Evolutionary conservation across 1,284 basidiomycete genomes (phyloP), one percentile per base, ranked within the genome.

Genomic region (Xerocomus nothofagi): DNA sequence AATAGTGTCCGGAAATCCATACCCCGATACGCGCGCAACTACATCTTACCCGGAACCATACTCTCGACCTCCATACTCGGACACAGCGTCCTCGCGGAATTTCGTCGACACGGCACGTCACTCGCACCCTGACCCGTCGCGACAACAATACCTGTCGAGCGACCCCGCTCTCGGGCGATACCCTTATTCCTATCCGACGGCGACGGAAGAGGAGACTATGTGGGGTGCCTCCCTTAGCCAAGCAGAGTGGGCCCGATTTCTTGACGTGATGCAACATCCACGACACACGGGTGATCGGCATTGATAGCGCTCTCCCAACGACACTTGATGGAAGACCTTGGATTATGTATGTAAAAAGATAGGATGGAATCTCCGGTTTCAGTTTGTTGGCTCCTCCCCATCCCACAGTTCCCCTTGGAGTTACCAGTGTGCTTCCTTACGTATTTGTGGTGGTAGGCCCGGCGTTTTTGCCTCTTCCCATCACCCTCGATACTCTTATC

Each of bases 141-240:
- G 63, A 47, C 63, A 67, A 44, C 40, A 57, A 24, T 67, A 70
- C 27, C 38, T 66, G 23, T 47, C 64, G 2, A 47, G 54, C 8
- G 64, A 68, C 29, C 41, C 67, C 5, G 31, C 57, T 26, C 56
- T 64, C 1, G 57, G 54, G 1, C 61, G 65, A 29, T 66, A 70
- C 24, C 50, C 64, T 29, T 65, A 66, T 21, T 64, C 69, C 7
- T 73, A 76, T 47, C 70, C 74, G 39, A 39, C 63, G 30, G 36
- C 56, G 29, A 72, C 72, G 36, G 79, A 80, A 45, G 77, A 80
- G 48, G 57, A 72, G 20, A 67, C 69, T 6, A 79, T 82, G 70
- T 83, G 81, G 81, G 81, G 81, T 27, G 74, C 81, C 8, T 75
- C 79, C 23, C 79, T 83, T 57, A 80, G 74, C 39, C 80, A 81